A percentile compares a stretch with the other conserved stretches of the same genome.
Evolutionary conservation across 768 basidiomycete species (phyloP).

Genomic region (Kwoniella europaea): DNA sequence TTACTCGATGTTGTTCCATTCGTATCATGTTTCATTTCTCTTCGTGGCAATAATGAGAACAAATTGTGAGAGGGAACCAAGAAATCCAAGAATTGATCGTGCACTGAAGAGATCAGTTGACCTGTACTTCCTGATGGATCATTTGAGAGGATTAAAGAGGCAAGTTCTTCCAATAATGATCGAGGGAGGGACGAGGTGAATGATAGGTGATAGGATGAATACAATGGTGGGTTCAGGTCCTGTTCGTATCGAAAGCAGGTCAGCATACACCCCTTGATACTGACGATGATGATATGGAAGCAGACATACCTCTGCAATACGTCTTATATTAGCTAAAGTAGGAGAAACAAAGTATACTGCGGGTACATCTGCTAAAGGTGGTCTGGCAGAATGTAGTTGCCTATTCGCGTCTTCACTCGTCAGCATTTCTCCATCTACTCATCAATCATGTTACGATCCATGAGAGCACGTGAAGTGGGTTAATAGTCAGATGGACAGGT

Average conservation of each 20-base stretch:
- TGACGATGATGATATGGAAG: neutral
- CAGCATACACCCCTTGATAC: neutral
- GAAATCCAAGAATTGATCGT: constrained; percentile 97
- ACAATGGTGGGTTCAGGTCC: constrained; percentile 85
- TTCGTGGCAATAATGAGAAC: constrained; percentile 78
- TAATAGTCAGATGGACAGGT: neutral
- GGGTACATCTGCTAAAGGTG: constrained; percentile 90
- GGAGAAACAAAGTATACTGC: constrained; percentile 96
- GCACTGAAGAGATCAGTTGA: constrained; percentile 66
- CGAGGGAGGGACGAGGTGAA: constrained; percentile 92
- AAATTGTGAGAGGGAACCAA: constrained; percentile 88
- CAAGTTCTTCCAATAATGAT: constrained; percentile 88
- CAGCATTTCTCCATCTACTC: neutral
- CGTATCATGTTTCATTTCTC: constrained; percentile 34
- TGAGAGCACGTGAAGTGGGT: too few species aligned
- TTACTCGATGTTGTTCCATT: constrained; percentile 27
- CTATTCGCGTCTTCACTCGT: constrained; percentile 59
- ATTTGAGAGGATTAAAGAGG: constrained; percentile 78
- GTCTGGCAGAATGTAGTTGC: constrained; percentile 86
- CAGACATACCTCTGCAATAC: constrained; percentile 73
- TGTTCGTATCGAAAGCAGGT: constrained; percentile 11
- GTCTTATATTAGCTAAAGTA: constrained; percentile 78
- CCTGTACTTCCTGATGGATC: constrained; percentile 43
- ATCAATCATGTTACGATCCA: neutral
- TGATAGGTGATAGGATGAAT: constrained; percentile 91